A percentile compares a stretch with the other conserved stretches of the same genome.
Conservation (phyloP, 345 rosid species). For the Cardiospermum halicacabum region DNA sequence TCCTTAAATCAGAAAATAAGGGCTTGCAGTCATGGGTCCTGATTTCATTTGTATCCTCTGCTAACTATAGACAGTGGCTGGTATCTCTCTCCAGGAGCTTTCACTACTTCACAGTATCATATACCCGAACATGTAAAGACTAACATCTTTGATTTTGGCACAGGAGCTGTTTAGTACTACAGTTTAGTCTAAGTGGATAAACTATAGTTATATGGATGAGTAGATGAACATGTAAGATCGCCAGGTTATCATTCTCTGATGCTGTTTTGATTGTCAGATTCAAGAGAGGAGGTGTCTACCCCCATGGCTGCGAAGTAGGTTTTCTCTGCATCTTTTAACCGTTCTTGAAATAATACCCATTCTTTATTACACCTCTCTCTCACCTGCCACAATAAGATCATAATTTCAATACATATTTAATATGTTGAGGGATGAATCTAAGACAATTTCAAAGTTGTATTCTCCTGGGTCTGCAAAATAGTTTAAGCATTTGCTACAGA, state of each 20-base stretch:
- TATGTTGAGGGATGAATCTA: background rate
- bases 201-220: background rate
- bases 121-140: background rate
- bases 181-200: background rate
- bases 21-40: background rate
- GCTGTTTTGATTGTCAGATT: constrained; percentile 12
- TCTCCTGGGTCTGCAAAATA: background rate
- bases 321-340: constrained; percentile 57
- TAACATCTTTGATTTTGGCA: background rate
- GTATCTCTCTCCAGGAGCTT: background rate
- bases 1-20: background rate
- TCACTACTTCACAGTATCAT: background rate
- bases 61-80: background rate
- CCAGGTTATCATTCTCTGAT: background rate
- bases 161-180: constrained; percentile 1
- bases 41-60: background rate
- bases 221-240: background rate
- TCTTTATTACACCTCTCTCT: constrained; percentile 80
- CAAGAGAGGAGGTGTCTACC: constrained; percentile 23
- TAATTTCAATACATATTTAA: constrained; percentile 3
- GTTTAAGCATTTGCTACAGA: background rate
- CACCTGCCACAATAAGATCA: constrained; percentile 38
- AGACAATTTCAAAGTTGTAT: background rate
- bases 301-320: constrained; percentile 44
- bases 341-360: constrained; percentile 75